Percentiles rank a stretch among this genome's conserved stretches.
Conservation (phyloP, 1,139 yeast genomes). For the Arxiozyma slooffiae region DNA sequence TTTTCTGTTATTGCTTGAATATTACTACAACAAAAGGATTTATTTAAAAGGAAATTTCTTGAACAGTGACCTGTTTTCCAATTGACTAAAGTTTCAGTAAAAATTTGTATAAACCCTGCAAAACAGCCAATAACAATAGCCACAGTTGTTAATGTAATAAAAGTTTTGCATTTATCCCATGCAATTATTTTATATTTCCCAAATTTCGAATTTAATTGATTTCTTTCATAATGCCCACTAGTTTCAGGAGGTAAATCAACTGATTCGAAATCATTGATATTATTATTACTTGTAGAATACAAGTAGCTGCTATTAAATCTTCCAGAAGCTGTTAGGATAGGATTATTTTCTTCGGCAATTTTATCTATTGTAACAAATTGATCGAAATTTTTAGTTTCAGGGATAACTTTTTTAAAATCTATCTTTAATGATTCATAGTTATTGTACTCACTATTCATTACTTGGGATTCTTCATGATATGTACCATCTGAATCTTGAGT, state of each 20-base stretch:
- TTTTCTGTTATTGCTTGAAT: constrained; percentile 1
- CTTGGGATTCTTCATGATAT: constrained; percentile 1
- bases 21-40: constrained; percentile 76
- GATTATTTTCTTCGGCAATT: constrained; percentile 56
- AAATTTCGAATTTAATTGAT: constrained; percentile 6
- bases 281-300: background rate
- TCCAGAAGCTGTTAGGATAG: constrained; percentile 6
- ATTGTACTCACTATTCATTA: background rate
- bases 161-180: constrained; percentile 48
- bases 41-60: constrained; percentile 58
- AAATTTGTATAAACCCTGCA: constrained; percentile 70
- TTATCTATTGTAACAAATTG: constrained; percentile 71
- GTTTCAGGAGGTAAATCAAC: background rate
- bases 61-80: constrained; percentile 71
- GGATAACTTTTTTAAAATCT: constrained; percentile 9
- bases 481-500: background rate
- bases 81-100: constrained; percentile 81
- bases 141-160: constrained; percentile 66
- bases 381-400: constrained; percentile 38
- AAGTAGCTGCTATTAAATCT: background rate
- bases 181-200: constrained; percentile 24
- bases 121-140: constrained; percentile 72
- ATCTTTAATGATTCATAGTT: background rate
- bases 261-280: background rate
- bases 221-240: constrained; percentile 3